Evolutionary conservation across 306 rosid species (phyloP).

Genomic region (Dalbergia cochinchinensis): DNA sequence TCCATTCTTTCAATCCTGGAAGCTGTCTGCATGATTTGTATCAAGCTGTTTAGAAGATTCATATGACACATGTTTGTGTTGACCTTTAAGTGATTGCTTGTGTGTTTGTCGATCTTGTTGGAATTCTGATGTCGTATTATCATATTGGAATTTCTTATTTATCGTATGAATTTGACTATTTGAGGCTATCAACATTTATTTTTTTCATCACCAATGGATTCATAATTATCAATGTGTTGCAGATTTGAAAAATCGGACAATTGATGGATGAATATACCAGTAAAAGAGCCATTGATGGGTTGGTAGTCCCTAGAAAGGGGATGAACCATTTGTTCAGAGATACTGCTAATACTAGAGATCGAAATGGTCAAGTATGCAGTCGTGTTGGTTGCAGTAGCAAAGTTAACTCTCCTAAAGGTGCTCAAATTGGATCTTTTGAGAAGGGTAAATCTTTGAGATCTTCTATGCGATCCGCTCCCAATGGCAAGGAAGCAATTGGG

Average conservation of each 20-base stretch:
- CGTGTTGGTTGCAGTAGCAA: constrained; percentile 82
- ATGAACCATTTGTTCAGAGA: constrained; percentile 74
- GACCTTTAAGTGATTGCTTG: constrained; percentile 9
- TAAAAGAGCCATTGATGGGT: constrained; percentile 70
- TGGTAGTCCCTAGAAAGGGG: constrained; percentile 76
- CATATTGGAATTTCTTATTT: background rate
- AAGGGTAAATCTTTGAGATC: constrained; percentile 71
- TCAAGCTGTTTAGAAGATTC: constrained; percentile 19
- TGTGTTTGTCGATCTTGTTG: constrained; percentile 9
- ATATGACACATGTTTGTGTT: background rate
- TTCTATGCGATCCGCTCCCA: constrained; percentile 59
- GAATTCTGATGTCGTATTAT: background rate
- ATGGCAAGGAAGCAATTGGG: constrained; percentile 78
- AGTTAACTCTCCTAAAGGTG: constrained; percentile 64
- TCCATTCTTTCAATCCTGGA: constrained; percentile 5
- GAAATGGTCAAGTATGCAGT: constrained; percentile 75
- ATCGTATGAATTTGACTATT: constrained; percentile 8
- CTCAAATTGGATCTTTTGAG: constrained; percentile 63
- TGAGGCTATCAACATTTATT: background rate
- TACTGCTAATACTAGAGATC: constrained; percentile 66
- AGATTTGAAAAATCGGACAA: constrained; percentile 56
- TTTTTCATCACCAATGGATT: background rate
- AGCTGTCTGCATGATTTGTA: constrained; percentile 24
- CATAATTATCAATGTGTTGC: constrained; percentile 45
- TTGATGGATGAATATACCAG: constrained; percentile 88